These are phyloP conservation scores for Pseudogymnoascus pannorum DNA, from an alignment of 2,329 filamentous ascomycete species.

Conservation along the genomic window DNA sequence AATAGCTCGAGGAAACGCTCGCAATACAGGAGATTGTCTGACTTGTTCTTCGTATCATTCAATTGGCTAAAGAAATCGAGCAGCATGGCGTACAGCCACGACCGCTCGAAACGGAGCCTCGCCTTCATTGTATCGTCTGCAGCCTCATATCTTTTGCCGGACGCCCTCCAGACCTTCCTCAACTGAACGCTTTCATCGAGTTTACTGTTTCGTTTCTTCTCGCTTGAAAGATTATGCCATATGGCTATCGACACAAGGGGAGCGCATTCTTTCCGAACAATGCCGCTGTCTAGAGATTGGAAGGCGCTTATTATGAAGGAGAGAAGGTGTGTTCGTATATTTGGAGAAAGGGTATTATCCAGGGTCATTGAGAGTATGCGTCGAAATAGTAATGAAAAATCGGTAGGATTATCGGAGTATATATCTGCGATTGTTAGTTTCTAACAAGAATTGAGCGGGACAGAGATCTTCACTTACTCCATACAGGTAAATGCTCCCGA, in stretches of 20 bases:
- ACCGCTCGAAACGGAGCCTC: conserved; percentile 79
- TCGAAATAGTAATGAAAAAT: conserved; percentile 85
- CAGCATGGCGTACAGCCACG: conserved; percentile 83
- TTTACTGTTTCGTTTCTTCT: conserved; percentile 62
- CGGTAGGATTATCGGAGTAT: conserved; percentile 68
- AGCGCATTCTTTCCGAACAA: conserved; percentile 93
- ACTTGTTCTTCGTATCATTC: conserved; percentile 47
- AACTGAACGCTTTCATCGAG: conserved; percentile 68
- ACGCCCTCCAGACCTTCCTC: conserved; percentile 84
- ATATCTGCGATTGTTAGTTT: conserved; percentile 42
- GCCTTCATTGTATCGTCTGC: conserved; percentile 74
- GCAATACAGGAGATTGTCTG: conserved; percentile 70
- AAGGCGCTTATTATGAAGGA: conserved; percentile 87
- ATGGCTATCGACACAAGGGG: conserved; percentile 89
- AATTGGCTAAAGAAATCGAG: conserved; percentile 74
- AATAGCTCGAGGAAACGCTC: conserved; percentile 91
- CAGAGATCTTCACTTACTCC: conserved; percentile 50
- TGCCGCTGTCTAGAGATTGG: conserved; percentile 80
- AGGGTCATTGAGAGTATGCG: conserved; percentile 82
- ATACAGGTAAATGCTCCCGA: conserved; percentile 78
- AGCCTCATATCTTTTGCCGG: conserved; percentile 77
- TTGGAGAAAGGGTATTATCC: conserved; percentile 57
- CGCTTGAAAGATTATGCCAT: conserved; percentile 86
- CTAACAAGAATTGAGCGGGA: neutral
- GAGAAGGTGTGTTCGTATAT: conserved; percentile 73